Evolutionary conservation across 805 yeast genomes (phyloP), one percentile per base, ranked within the genome.

Genomic region (Wickerhamomyces queroliae): DNA sequence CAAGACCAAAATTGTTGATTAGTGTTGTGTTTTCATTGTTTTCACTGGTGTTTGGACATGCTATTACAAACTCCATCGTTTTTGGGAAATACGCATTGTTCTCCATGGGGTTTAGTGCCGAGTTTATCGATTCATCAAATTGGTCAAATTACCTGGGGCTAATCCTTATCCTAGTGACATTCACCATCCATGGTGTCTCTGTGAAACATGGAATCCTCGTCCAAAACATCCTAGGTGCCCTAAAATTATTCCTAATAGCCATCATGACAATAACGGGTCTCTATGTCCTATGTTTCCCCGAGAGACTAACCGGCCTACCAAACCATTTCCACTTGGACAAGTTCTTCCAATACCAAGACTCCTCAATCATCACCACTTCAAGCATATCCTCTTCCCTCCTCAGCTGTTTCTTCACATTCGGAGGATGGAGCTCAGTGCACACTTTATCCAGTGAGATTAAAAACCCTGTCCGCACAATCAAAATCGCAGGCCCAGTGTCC

Each of bases 371-470:
- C 1, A 58, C 72, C 1, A 31, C 67, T 2, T 61, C 82, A 0
- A 66, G 74, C 2, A 59, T 78, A 41, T 71, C 82, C 0, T 60
- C 74, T 35, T 81, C 82, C 0, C 66, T 78, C 20, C 67, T 78
- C 18, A 75, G 74, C 48, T 78, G 82, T 2, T 66, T 74, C 41
- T 80, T 76, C 61, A 73, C 81, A 5, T 76, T 70, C 45, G 67
- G 74, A 5, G 87, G 87, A 3, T 80, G 85, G 84, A 75, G 70
- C 46, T 59, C 73, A 7, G 78, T 78, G 8, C 83, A 78, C 50
- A 69, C 78, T 0, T 80, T 76, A 11, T 65, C 80, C 4, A 75
- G 78, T 35, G 87, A 80, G 50, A 72, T 80, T 27, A 70, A 72
- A 42, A 72, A 79, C 43, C 86, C 85, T 1, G 63, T 64, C 0